Evolutionary conservation across 257 asterid genomes (phyloP).

Genomic region (Solanum paucissectum): DNA sequence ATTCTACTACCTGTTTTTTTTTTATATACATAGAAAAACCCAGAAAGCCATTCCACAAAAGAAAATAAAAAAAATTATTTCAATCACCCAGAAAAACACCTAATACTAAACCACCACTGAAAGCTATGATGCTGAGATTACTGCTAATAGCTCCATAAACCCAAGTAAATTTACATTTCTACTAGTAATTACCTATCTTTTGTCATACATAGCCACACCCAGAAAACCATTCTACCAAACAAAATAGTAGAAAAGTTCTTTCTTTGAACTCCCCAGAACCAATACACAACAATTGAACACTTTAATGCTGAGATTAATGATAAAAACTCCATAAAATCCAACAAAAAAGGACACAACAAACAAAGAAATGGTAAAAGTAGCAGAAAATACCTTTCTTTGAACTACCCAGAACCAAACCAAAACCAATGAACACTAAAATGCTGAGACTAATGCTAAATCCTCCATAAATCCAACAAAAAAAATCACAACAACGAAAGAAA

Average conservation of each 20-base stretch:
- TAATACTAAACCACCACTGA: not conserved
- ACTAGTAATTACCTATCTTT: not conserved
- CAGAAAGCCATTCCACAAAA: not conserved
- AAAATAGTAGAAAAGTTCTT: not conserved
- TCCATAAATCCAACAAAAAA: not conserved
- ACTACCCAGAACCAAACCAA: not conserved
- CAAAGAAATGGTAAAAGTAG: not conserved
- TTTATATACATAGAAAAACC: not conserved
- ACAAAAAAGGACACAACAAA: not conserved
- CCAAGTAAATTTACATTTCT: not conserved
- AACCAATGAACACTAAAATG: not conserved
- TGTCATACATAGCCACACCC: not conserved
- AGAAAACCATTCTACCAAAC: not conserved
- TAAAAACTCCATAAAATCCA: not conserved
- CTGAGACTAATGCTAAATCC: not conserved
- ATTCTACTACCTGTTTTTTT: not conserved
- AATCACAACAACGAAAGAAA: not conserved
- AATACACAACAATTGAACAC: not conserved
- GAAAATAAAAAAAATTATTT: not conserved
- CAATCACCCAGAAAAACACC: not conserved
- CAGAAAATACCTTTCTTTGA: not conserved
- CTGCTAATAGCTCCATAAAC: not conserved
- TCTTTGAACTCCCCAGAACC: not conserved
- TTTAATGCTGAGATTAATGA: not conserved
- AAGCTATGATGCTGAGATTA: not conserved